phyloP scores from a whole-genome alignment of 257 asterid genomes.

The Anisodus tanguticus region DNA sequence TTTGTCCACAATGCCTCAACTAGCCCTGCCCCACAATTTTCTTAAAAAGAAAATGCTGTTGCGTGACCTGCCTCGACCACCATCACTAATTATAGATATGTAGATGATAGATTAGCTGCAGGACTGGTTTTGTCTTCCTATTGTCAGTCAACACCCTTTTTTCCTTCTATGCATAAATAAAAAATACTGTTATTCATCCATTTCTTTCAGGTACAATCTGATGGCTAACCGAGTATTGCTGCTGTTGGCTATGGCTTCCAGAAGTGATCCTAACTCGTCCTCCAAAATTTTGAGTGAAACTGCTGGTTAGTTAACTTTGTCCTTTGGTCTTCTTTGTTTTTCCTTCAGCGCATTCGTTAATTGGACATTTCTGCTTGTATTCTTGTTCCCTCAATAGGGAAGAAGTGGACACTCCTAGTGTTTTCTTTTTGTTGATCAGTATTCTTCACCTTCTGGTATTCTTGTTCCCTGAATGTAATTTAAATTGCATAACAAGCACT shows the following conservation, averaged over 20 bases:
- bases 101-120: neutral
- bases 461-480: neutral
- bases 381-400: conserved; percentile 16
- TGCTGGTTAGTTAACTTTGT: conserved; percentile 62
- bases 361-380: neutral
- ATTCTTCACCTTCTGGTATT: conserved; percentile 14
- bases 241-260: conserved; percentile 88
- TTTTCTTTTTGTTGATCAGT: neutral
- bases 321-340: neutral
- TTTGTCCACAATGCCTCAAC: neutral
- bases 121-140: conserved; percentile 19
- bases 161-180: neutral
- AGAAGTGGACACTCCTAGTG: neutral
- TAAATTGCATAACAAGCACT: neutral
- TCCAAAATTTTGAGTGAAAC: conserved; percentile 70
- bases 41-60: neutral
- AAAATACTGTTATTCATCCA: conserved; percentile 26
- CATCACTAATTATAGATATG: conserved; percentile 12
- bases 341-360: neutral
- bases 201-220: conserved; percentile 83
- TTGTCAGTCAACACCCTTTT: conserved; percentile 6
- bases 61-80: conserved; percentile 14
- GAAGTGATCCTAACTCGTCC: conserved; percentile 71
- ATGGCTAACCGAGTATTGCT: conserved; percentile 98
- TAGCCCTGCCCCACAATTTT: neutral